Evolutionary conservation across 2,329 filamentous ascomycete species (phyloP).

Genomic region (Penicillium thymicola): DNA sequence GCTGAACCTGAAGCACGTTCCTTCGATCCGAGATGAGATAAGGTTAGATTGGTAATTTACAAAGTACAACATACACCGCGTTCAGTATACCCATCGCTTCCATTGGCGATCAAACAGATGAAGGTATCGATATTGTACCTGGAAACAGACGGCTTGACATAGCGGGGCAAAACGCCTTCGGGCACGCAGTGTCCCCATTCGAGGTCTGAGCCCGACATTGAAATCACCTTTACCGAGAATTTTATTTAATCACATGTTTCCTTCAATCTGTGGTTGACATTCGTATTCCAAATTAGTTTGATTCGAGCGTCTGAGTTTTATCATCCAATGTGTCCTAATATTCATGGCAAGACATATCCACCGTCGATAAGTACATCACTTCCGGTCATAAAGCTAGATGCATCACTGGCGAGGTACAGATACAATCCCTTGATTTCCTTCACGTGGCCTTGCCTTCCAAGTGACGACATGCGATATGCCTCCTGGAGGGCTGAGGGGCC

Average conservation of each 20-base stretch:
- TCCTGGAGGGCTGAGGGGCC: slow-evolving; percentile 45
- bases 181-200: neutral
- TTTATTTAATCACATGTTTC: neutral
- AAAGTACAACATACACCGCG: neutral
- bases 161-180: neutral
- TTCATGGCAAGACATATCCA: slow-evolving; percentile 41
- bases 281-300: neutral
- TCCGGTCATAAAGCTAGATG: slow-evolving; percentile 49
- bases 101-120: neutral
- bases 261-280: neutral
- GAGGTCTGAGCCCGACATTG: neutral
- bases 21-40: neutral
- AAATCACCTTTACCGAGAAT: neutral
- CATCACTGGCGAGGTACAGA: slow-evolving; percentile 47
- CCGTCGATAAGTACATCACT: slow-evolving; percentile 50
- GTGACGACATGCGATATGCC: slow-evolving; percentile 46
- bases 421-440: slow-evolving; percentile 42
- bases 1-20: neutral
- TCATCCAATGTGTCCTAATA: neutral
- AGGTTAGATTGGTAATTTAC: neutral
- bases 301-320: neutral
- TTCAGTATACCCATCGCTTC: neutral
- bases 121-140: neutral
- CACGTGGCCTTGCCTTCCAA: slow-evolving; percentile 40
- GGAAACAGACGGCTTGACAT: neutral